Base-by-base conservation (phyloP, 306 rosid genomes). In the Macrotyloma uniflorum region DNA sequence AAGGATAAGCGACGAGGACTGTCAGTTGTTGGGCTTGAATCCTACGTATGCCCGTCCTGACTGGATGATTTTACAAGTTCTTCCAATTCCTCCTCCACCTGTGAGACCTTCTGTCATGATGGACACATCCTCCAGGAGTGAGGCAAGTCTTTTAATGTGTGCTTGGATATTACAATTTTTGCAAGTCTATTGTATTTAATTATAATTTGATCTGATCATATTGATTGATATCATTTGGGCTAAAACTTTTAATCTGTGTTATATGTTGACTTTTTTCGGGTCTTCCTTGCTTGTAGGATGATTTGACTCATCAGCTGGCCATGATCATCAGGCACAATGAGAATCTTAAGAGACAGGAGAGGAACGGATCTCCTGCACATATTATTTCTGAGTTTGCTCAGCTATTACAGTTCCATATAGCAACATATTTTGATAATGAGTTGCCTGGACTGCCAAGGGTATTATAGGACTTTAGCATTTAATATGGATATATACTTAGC, bases 61-160 rank as follows among this genome's bases (percentile, higher is more conserved):
- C 75, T 95, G 97, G 99, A 87, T 95, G 99, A 93, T 95, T 75
- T 84, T 95, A 38, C 98, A 95, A 93, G 99, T 95, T 74, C 99
- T 95, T 77, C 99, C 99, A 12, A 91, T 95, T 76, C 99, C 99
- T 74, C 99, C 99, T 33, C 99, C 96, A 74, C 98, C 99, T 14
- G 99, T 95, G 72, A 93, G 99, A 71, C 99, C 99, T 38, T 95
- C 99, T 65, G 99, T 95, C 36, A 95, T 95, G 99, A 95, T 95
- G 99, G 98, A 95, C 80, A 93, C 98, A 63, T 93, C 99, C 83
- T 95, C 99, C 47, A 87, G 98, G 86, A 95, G 99, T 57, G 99
- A 95, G 99, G 99, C 83, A 87, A 86, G 93, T 70, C 10, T 75
- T 67, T 78, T 68, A n/a, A 35, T 45, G 38, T 71, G 10, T 18